Conservation (phyloP, 2,329 filamentous ascomycete species). For the Aureobasidium sp. region DNA sequence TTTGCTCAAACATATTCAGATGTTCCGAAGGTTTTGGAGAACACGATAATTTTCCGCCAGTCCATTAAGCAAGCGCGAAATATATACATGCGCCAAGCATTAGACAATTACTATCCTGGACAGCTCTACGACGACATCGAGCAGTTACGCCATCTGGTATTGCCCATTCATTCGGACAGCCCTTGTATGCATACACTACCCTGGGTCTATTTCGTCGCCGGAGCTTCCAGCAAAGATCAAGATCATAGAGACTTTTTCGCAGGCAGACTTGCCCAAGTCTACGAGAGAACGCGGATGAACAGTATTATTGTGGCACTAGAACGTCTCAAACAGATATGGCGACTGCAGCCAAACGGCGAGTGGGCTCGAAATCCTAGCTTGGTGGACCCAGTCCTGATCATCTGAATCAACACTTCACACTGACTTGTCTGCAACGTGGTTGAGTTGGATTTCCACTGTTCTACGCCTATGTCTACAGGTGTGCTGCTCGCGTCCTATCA, state of each 20-base stretch:
- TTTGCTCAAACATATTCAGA: not conserved
- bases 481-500: not conserved
- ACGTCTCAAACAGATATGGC: conserved; percentile 31
- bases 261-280: conserved; percentile 24
- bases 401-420: not conserved
- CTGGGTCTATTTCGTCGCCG: conserved; percentile 36
- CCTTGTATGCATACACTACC: conserved; percentile 33
- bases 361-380: conserved; percentile 9
- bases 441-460: not conserved
- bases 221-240: conserved; percentile 31
- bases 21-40: not conserved
- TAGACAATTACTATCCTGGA: not conserved
- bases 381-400: conserved; percentile 11
- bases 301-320: conserved; percentile 32
- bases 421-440: not conserved
- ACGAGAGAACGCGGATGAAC: conserved; percentile 30
- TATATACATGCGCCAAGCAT: not conserved
- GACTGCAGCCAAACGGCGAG: not conserved
- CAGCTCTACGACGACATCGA: conserved; percentile 20
- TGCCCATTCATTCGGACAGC: conserved; percentile 22
- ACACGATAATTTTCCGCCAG: conserved; percentile 15
- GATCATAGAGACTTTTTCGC: conserved; percentile 32
- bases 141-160: conserved; percentile 26
- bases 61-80: not conserved
- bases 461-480: not conserved